Percentiles rank a stretch among this genome's conserved stretches.
Evolutionary conservation across 1,284 basidiomycete species (phyloP).

Genomic region (Puccinia sorghi): DNA sequence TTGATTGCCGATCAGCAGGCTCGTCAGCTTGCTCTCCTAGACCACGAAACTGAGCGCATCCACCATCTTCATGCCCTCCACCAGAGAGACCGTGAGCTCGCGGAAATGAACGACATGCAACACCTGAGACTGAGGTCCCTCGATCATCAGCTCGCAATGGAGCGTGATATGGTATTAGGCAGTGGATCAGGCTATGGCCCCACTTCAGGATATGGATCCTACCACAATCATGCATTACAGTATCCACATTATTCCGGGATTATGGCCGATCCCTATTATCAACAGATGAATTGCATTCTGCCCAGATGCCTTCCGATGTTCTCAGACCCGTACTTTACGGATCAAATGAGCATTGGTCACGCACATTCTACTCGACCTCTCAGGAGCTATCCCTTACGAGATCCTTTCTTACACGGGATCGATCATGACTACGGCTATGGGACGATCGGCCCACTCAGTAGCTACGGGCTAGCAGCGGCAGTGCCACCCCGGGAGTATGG

Average conservation of each 20-base stretch:
- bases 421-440: conserved; percentile 48
- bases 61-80: conserved; percentile 1
- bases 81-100: conserved; percentile 19
- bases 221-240: neutral
- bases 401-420: conserved; percentile 47
- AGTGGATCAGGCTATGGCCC: neutral
- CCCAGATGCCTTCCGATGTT: conserved; percentile 23
- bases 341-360: neutral
- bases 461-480: conserved; percentile 23
- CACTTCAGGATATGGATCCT: neutral
- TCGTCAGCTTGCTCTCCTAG: neutral
- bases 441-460: conserved; percentile 3
- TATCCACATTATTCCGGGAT: neutral
- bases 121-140: neutral
- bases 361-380: neutral
- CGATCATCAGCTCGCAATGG: conserved; percentile 1
- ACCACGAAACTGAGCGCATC: conserved; percentile 3
- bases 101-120: neutral
- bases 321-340: conserved; percentile 21
- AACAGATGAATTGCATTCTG: conserved; percentile 22
- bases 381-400: conserved; percentile 7
- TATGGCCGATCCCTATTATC: conserved; percentile 35
- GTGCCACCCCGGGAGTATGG: conserved; percentile 15
- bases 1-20: neutral
- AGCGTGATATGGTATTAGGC: conserved; percentile 13